Base-by-base conservation (phyloP, 805 yeast genomes). In the Wickerhamomyces chambardii region DNA sequence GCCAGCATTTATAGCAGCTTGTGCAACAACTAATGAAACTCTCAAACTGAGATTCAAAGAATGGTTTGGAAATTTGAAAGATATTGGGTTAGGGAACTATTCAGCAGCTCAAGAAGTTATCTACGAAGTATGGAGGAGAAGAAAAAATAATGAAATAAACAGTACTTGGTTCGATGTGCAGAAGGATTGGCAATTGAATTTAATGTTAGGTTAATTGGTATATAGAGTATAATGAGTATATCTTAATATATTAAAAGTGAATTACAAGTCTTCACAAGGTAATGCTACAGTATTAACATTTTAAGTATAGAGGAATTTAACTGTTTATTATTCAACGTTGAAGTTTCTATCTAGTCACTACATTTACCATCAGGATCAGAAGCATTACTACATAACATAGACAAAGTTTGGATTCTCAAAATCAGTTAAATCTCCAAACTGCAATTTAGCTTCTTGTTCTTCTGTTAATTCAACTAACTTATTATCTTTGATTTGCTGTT, bases 61-160 rank as follows among this genome's bases (percentile, higher is more conserved):
- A 39, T 74, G 81, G 81, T 79, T 79, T 7, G 12, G 26, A 6
- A n/a, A n/a, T 11, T 10, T 24, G 12, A 57, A 63, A 21, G 50
- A 50, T 36, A 59, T 63, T 5, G 66, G 66, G 15, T 55, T 60
- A 21, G 81, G 81, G 3, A 71, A 75, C 36, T 74, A 74, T 45
- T 74, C 79, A 79, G 78, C 75, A 17, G 78, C 79, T 2, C 53
- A 79, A 35, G 79, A 74, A 47, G 73, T 74, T 39, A 74, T 74
- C 79, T 54, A 73, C 34, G 81, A 74, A 47, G 77, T 74, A 3
- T 74, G 81, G 81, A 46, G 79, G 31, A 51, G 81, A 17, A 73
- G 71, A 48, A 60, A 73, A 35, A 61, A 64, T 45, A 67, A 65
- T 36, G 73, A 66, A 39, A 61, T 64, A 29, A 57, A 66, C 32